Conservation (phyloP, 768 basidiomycete genomes). For the Suillus hirtellus region DNA sequence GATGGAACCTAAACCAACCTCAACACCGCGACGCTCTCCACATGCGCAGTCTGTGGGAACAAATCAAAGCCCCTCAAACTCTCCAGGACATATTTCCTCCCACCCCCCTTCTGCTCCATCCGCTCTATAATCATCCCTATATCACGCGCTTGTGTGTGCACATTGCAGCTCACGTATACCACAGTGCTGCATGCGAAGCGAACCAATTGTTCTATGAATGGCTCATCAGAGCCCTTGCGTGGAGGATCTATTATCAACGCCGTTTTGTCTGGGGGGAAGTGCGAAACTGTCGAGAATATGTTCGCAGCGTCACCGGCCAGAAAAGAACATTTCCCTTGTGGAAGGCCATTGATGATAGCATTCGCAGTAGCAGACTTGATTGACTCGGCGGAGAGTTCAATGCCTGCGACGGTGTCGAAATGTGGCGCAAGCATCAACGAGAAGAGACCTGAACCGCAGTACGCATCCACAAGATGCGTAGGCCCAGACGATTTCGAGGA, state of each 20-base stretch:
- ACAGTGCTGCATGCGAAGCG: constrained; percentile 64
- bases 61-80: constrained; percentile 88
- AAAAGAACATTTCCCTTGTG: constrained; percentile 60
- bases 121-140: constrained; percentile 66
- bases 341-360: constrained; percentile 61
- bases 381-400: constrained; percentile 77
- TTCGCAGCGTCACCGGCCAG: constrained; percentile 81
- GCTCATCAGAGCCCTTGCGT: constrained; percentile 88
- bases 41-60: constrained; percentile 96
- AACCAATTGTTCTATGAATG: constrained; percentile 76
- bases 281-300: constrained; percentile 69
- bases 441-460: constrained; percentile 90
- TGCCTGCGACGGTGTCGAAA: constrained; percentile 80
- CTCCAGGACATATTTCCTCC: constrained; percentile 71
- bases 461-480: constrained; percentile 93
- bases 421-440: constrained; percentile 76
- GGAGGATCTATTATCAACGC: constrained; percentile 88
- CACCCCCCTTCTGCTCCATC: constrained; percentile 41
- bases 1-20: constrained; percentile 36
- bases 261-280: constrained; percentile 67
- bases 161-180: constrained; percentile 94
- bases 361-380: constrained; percentile 71
- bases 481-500: constrained; percentile 30
- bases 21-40: constrained; percentile 78
- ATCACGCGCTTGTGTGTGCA: constrained; percentile 91